These are phyloP conservation scores for Papiliotrema terrestris DNA, from an alignment of 1,284 basidiomycete species.

Conservation along the genomic window DNA sequence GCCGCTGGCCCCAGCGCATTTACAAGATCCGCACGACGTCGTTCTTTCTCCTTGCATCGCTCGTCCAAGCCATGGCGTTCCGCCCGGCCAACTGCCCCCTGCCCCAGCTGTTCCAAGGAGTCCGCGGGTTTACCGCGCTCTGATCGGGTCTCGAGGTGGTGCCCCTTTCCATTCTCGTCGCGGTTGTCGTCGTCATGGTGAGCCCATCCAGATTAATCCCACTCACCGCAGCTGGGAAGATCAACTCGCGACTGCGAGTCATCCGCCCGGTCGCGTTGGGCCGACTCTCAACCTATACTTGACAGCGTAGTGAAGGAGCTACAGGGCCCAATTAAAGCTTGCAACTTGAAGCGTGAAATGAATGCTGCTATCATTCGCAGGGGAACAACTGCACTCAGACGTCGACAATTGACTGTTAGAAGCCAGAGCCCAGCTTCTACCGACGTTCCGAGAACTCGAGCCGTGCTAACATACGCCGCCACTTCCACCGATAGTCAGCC, in stretches of 20 bases:
- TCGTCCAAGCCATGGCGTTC: slow-evolving; percentile 36
- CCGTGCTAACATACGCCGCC: no score
- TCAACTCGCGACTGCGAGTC: slow-evolving; percentile 36
- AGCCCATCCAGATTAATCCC: no score
- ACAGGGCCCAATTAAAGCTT: no score
- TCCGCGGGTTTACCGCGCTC: slow-evolving; percentile 26
- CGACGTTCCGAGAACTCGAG: no score
- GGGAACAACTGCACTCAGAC: no score
- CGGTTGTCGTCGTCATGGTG: slow-evolving; percentile 10
- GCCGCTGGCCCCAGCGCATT: slow-evolving; percentile 20
- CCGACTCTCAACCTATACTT: no score
- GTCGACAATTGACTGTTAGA: no score
- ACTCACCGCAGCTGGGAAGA: slow-evolving; percentile 27
- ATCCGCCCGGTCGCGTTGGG: slow-evolving; percentile 40
- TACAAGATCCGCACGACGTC: slow-evolving; percentile 39
- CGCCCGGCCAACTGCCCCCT: slow-evolving; percentile 29
- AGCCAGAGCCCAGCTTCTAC: no score
- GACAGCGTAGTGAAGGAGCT: no score
- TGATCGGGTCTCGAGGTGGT: slow-evolving; percentile 31
- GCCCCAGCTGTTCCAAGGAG: slow-evolving; percentile 37
- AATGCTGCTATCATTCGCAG: no score
- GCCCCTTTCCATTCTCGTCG: slow-evolving; percentile 28
- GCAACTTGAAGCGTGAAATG: no score
- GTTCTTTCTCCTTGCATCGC: slow-evolving; percentile 34
- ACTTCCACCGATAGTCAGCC: no score